These are phyloP conservation scores for Daldinia concentrica DNA, from an alignment of 495 filamentous ascomycete species.

Conservation along the genomic window DNA sequence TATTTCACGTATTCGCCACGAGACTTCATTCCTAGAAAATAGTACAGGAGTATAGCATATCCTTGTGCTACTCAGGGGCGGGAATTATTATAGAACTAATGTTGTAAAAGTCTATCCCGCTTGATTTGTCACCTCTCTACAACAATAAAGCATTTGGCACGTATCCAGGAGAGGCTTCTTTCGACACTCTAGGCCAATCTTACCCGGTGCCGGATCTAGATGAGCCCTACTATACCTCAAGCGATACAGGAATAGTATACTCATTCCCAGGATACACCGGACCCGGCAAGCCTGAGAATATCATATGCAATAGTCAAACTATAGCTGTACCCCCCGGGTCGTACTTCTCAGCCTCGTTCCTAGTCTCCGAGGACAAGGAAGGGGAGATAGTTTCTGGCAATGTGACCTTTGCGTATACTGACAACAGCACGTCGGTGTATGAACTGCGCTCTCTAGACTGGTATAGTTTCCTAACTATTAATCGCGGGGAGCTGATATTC, in stretches of 20 bases:
- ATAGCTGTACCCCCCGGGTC: slow-evolving; percentile 47
- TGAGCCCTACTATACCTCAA: slow-evolving; percentile 51
- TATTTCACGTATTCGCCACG: not conserved
- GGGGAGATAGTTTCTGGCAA: slow-evolving; percentile 54
- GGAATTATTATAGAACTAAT: slow-evolving; percentile 11
- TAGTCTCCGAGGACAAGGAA: slow-evolving; percentile 55
- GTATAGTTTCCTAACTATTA: slow-evolving; percentile 59
- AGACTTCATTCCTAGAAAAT: not conserved
- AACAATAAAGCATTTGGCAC: slow-evolving; percentile 59
- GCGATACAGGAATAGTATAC: slow-evolving; percentile 57
- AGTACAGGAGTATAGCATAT: not conserved
- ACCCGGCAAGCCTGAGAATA: slow-evolving; percentile 52
- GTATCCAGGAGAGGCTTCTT: slow-evolving; percentile 54
- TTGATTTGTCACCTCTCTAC: slow-evolving; percentile 50
- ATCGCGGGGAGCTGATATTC: slow-evolving; percentile 61
- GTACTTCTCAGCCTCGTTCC: slow-evolving; percentile 61
- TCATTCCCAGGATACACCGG: slow-evolving; percentile 58
- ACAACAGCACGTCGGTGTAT: slow-evolving; percentile 52
- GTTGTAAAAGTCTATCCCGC: slow-evolving; percentile 33
- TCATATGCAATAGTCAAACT: slow-evolving; percentile 55
- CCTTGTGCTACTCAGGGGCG: not conserved
- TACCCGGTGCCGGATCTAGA: slow-evolving; percentile 55
- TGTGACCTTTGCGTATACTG: slow-evolving; percentile 58
- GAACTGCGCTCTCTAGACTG: slow-evolving; percentile 58
- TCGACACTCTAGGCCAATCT: slow-evolving; percentile 53